Evolutionary conservation across 2,329 filamentous ascomycete species (phyloP).

Genomic region (Colletotrichum musae): DNA sequence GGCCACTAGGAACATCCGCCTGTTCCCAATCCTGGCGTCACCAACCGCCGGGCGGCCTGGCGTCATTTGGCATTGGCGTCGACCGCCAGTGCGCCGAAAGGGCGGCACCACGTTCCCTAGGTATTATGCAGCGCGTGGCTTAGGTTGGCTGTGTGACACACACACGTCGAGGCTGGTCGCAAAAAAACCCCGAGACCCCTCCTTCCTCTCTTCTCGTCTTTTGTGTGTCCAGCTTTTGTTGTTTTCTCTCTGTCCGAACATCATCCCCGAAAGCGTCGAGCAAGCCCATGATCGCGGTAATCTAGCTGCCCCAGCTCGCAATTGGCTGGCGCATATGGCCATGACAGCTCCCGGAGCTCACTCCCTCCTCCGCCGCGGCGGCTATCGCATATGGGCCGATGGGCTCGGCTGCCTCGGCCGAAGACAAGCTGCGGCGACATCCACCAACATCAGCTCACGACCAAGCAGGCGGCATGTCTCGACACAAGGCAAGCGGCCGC

Average conservation of each 20-base stretch:
- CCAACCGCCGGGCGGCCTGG: constrained; percentile 13
- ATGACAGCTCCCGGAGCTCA: constrained; percentile 41
- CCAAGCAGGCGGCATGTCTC: constrained; percentile 49
- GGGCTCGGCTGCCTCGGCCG: constrained; percentile 36
- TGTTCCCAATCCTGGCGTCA: constrained; percentile 31
- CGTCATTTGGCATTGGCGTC: constrained; percentile 24
- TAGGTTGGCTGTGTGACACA: constrained; percentile 28
- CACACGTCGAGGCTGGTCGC: neutral
- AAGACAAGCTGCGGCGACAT: constrained; percentile 22
- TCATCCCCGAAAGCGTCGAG: neutral
- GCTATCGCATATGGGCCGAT: constrained; percentile 29
- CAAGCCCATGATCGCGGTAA: constrained; percentile 35
- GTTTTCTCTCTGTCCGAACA: neutral
- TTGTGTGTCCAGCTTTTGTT: neutral
- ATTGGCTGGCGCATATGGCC: constrained; percentile 37
- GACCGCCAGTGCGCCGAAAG: constrained; percentile 26
- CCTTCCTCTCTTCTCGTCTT: neutral
- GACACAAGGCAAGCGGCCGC: constrained; percentile 54
- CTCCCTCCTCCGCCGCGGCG: constrained; percentile 34
- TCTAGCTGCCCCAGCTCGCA: constrained; percentile 39
- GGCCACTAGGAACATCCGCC: constrained; percentile 31
- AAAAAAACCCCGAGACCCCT: constrained; percentile 15
- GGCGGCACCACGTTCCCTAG: constrained; percentile 24
- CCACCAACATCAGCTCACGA: constrained; percentile 42
- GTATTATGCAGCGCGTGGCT: constrained; percentile 24